phyloP scores from a whole-genome alignment of 1,139 yeast genomes.

The Suhomyces atakaporum region DNA sequence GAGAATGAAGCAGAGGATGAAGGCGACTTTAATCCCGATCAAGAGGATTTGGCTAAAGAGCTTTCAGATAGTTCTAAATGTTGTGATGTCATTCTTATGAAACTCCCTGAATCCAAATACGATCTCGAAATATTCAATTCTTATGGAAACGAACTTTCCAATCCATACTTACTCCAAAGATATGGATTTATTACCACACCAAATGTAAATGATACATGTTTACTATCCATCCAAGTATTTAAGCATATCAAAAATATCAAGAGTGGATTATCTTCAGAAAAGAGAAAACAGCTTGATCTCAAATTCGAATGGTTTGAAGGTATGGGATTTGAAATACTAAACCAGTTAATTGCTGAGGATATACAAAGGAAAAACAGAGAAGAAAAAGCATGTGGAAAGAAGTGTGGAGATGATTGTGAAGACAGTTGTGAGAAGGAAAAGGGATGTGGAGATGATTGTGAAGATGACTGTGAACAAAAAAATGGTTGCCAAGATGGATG shows the following conservation, averaged over 20 bases:
- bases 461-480: slow-evolving; percentile 10
- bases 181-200: slow-evolving; percentile 69
- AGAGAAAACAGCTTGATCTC: slow-evolving; percentile 36
- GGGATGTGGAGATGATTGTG: slow-evolving; percentile 2
- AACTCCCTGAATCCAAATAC: slow-evolving; percentile 42
- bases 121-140: slow-evolving; percentile 68
- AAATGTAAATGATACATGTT: slow-evolving; percentile 60
- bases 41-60: slow-evolving; percentile 32
- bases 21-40: slow-evolving; percentile 9
- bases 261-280: slow-evolving; percentile 20
- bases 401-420: slow-evolving; percentile 1
- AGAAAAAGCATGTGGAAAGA: slow-evolving; percentile 13
- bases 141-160: slow-evolving; percentile 68
- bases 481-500: slow-evolving; percentile 12
- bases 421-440: slow-evolving; percentile 3
- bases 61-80: slow-evolving; percentile 43
- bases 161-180: slow-evolving; percentile 64
- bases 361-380: slow-evolving; percentile 5
- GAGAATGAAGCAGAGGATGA: slow-evolving; percentile 6
- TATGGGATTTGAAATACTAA: slow-evolving; percentile 49
- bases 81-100: slow-evolving; percentile 56
- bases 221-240: slow-evolving; percentile 55
- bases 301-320: slow-evolving; percentile 68
- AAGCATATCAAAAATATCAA: slow-evolving; percentile 38
- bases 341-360: slow-evolving; percentile 33